These are phyloP conservation scores for Leishmania major DNA, from an alignment of 208 protist genomes.

Conservation along the genomic window DNA sequence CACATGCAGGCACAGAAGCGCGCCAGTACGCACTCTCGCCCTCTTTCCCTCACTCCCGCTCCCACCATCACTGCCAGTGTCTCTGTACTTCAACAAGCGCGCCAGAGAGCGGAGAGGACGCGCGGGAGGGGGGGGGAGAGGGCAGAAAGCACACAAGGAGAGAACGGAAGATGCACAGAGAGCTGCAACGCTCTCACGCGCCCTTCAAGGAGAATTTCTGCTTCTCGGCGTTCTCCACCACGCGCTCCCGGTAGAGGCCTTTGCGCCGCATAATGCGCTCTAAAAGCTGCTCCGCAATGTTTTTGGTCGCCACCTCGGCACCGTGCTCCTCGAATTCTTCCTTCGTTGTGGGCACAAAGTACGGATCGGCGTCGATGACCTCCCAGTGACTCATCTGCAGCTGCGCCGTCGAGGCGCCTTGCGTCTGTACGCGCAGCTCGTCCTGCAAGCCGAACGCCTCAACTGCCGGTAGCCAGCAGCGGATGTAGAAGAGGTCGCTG, in stretches of 20 bases:
- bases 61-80: not conserved
- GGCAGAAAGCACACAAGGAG: not conserved
- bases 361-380: slow-evolving; percentile 95
- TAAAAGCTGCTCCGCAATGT: slow-evolving; percentile 84
- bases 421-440: slow-evolving; percentile 94
- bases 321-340: slow-evolving; percentile 97
- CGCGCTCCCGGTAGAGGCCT: slow-evolving; percentile 79
- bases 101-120: not conserved
- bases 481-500: slow-evolving; percentile 96
- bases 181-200: slow-evolving; percentile 32
- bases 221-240: slow-evolving; percentile 89
- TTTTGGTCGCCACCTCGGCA: slow-evolving; percentile 86
- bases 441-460: slow-evolving; percentile 98
- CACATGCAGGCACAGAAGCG: not conserved
- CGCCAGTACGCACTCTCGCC: not conserved
- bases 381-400: slow-evolving; percentile 96
- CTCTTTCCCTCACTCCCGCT: not conserved
- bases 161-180: not conserved
- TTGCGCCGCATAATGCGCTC: slow-evolving; percentile 89
- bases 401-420: slow-evolving; percentile 96
- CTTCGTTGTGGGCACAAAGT: slow-evolving; percentile 96
- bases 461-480: slow-evolving; percentile 94
- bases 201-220: slow-evolving; percentile 91
- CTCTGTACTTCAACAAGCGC: not conserved
- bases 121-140: not conserved